A percentile compares a stretch with the other conserved stretches of the same genome.
Evolutionary conservation across 2,329 filamentous ascomycete genomes (phyloP).

Genomic region (Phoma herbarum): DNA sequence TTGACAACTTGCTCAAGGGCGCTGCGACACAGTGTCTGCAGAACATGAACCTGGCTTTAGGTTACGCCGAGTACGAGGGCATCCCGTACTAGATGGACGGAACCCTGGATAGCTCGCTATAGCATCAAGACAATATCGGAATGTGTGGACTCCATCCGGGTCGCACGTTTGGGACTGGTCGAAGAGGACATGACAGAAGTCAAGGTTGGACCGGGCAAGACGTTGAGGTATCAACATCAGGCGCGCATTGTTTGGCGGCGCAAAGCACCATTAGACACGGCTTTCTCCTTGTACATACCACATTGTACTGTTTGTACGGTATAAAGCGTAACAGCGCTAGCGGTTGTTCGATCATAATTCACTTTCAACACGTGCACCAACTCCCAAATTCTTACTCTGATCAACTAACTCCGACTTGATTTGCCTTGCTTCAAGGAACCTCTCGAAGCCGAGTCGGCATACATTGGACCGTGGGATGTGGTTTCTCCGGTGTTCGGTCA

Average conservation of each 20-base stretch:
- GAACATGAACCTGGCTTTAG: slow-evolving; percentile 93
- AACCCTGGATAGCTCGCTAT: background rate
- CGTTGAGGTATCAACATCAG: slow-evolving; percentile 6
- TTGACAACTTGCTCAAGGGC: slow-evolving; percentile 93
- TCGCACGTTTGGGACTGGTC: slow-evolving; percentile 18
- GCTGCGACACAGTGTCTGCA: slow-evolving; percentile 93
- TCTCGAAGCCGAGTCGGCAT: background rate
- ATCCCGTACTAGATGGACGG: slow-evolving; percentile 65
- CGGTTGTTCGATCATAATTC: slow-evolving; percentile 11
- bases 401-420: background rate
- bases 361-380: background rate
- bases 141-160: slow-evolving; percentile 5
- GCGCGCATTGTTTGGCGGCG: slow-evolving; percentile 10
- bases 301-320: slow-evolving; percentile 20
- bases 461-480: background rate
- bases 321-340: slow-evolving; percentile 17
- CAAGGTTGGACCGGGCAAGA: slow-evolving; percentile 7
- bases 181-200: slow-evolving; percentile 9
- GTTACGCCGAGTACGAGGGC: slow-evolving; percentile 87
- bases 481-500: background rate
- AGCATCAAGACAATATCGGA: slow-evolving; percentile 7
- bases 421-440: background rate
- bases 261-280: slow-evolving; percentile 19
- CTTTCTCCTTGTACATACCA: slow-evolving; percentile 22
- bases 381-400: background rate